Conservation (phyloP, 176 grass and related monocot genomes). For the Oropetium thomaeum region DNA sequence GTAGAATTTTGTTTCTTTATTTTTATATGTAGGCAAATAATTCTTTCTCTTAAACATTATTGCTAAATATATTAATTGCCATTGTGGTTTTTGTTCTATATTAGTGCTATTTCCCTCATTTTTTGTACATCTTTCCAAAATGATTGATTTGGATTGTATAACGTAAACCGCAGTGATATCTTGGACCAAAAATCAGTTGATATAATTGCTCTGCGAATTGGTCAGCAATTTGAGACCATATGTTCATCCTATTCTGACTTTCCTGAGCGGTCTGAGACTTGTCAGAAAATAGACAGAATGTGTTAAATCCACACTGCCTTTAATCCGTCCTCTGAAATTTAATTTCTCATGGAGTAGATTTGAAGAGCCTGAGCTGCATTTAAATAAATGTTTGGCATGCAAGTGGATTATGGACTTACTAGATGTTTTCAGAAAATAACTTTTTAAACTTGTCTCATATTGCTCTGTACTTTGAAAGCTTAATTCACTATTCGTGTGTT, state of each 20-base stretch:
- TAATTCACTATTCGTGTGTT: slow-evolving; percentile 33
- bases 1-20: slow-evolving; percentile 20
- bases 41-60: slow-evolving; percentile 6
- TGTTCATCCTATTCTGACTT: background rate
- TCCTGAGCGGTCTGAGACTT: background rate
- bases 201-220: background rate
- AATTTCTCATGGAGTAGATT: background rate
- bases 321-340: background rate
- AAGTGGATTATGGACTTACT: background rate
- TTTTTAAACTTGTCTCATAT: slow-evolving; percentile 1
- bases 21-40: slow-evolving; percentile 4
- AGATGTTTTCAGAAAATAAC: background rate
- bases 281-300: background rate
- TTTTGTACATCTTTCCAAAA: background rate
- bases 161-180: too few species aligned
- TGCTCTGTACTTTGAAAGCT: slow-evolving; percentile 13
- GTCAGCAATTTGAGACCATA: background rate
- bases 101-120: background rate
- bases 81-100: background rate
- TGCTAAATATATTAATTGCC: background rate
- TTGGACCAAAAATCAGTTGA: background rate
- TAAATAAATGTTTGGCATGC: background rate
- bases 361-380: background rate
- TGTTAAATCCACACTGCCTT: background rate
- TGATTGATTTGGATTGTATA: too few species aligned